Evolutionary conservation across 78 protist genomes (phyloP).

Genomic region (Isochrysis galbana): DNA sequence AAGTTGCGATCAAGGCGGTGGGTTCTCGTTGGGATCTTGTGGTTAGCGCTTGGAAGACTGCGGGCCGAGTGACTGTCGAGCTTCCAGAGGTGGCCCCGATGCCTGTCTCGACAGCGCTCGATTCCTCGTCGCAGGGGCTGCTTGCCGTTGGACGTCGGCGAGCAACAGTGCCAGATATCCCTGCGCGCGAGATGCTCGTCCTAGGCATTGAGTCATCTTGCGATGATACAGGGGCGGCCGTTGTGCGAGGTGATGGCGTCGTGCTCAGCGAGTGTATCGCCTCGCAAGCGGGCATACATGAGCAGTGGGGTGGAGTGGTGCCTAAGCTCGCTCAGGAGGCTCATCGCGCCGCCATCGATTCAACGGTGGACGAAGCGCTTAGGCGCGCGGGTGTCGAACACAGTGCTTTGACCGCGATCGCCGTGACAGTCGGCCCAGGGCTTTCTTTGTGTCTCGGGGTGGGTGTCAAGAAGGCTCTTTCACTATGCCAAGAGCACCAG

Average conservation of each 20-base stretch:
- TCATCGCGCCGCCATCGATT: constrained; percentile 6
- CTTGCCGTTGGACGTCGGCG: no score
- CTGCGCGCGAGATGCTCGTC: constrained; percentile 20
- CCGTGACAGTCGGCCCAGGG: constrained; percentile 47
- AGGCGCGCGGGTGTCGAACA: neutral
- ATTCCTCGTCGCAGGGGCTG: no score
- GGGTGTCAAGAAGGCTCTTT: neutral
- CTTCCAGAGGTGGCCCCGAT: neutral
- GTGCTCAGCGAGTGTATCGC: neutral
- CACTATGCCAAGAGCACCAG: neutral
- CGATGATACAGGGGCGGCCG: constrained; percentile 56
- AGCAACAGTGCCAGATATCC: no score
- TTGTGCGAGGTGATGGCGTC: neutral
- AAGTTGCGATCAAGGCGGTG: neutral
- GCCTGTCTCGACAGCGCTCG: neutral
- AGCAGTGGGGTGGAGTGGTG: constrained; percentile 31
- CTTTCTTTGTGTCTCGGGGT: neutral
- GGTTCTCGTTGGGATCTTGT: neutral
- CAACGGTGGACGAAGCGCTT: neutral
- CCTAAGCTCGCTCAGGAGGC: constrained; percentile 37
- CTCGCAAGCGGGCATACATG: constrained; percentile 4
- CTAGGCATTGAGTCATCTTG: constrained; percentile 58
- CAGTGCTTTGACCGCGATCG: constrained; percentile 12
- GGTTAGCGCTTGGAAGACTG: neutral
- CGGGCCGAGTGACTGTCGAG: neutral